phyloP scores from a whole-genome alignment of 495 filamentous ascomycete genomes.

The Aspergillus ostianus region DNA sequence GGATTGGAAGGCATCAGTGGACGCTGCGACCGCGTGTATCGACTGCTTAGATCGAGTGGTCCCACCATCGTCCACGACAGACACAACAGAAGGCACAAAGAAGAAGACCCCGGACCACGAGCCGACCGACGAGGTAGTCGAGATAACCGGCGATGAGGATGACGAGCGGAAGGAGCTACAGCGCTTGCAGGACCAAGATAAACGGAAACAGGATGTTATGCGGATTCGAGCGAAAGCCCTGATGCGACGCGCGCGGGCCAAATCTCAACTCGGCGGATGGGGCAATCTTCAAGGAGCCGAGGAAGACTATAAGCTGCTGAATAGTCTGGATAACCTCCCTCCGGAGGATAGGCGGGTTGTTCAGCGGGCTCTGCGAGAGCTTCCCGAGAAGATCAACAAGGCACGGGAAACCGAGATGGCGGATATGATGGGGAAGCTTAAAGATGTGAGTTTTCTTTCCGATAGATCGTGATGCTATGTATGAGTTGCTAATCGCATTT shows the following conservation, averaged over 20 bases:
- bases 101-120: constrained; percentile 19
- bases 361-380: constrained; percentile 56
- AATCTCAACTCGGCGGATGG: constrained; percentile 72
- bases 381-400: constrained; percentile 66
- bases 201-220: constrained; percentile 61
- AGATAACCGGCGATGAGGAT: constrained; percentile 55
- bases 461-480: too few species aligned
- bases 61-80: constrained; percentile 32
- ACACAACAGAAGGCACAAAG: constrained; percentile 17
- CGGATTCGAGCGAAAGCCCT: constrained; percentile 82
- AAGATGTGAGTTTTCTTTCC: constrained; percentile 59
- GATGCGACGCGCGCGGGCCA: constrained; percentile 77
- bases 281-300: constrained; percentile 74
- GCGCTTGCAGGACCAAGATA: constrained; percentile 49
- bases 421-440: constrained; percentile 97
- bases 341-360: constrained; percentile 65
- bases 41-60: constrained; percentile 66
- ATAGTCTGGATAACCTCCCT: constrained; percentile 56
- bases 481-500: not conserved
- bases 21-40: constrained; percentile 68
- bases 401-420: constrained; percentile 83
- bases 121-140: constrained; percentile 40
- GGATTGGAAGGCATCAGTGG: constrained; percentile 82
- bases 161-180: constrained; percentile 56
- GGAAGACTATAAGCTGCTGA: constrained; percentile 68